A percentile compares a stretch with the other conserved stretches of the same genome.
Conservation (phyloP, 2,329 filamentous ascomycete genomes). For the Epichloe aotearoae region DNA sequence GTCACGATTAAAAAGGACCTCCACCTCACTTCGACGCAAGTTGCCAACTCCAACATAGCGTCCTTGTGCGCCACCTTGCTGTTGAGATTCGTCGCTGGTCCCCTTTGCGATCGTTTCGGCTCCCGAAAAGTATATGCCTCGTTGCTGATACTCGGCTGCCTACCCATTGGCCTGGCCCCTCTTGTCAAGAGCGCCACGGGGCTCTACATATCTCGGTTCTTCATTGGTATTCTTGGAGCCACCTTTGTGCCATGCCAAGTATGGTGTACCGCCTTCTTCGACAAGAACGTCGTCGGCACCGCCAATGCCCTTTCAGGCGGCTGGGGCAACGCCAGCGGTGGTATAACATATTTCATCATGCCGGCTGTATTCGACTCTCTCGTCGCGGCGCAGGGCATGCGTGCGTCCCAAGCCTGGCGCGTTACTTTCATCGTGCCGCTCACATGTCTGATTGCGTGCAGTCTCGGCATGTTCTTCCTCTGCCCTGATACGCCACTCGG, state of each 20-base stretch:
- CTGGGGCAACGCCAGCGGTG: conserved; percentile 77
- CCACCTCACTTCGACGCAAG: conserved; percentile 51
- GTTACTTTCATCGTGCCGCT: conserved; percentile 77
- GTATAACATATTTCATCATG: conserved; percentile 90
- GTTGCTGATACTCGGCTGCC: conserved; percentile 62
- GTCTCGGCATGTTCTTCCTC: conserved; percentile 54
- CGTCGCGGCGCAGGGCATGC: conserved; percentile 43
- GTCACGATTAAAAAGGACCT: conserved; percentile 73
- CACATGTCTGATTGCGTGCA: conserved; percentile 55
- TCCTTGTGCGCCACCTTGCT: conserved; percentile 58
- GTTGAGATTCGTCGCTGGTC: conserved; percentile 65
- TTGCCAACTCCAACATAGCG: conserved; percentile 85
- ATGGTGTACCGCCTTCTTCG: conserved; percentile 86
- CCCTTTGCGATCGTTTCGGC: conserved; percentile 75
- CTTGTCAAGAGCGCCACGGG: conserved; percentile 50
- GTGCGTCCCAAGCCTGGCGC: conserved; percentile 62
- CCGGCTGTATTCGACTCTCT: conserved; percentile 77
- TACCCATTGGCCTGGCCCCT: conserved; percentile 73
- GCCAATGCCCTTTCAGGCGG: conserved; percentile 78
- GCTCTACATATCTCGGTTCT: conserved; percentile 64
- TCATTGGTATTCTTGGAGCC: conserved; percentile 66
- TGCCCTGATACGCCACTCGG: conserved; percentile 76
- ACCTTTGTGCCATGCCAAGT: conserved; percentile 80
- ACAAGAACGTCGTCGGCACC: conserved; percentile 82
- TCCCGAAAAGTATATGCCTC: conserved; percentile 67